Percentiles rank a stretch among this genome's conserved stretches.
phyloP scores from a whole-genome alignment of 2,329 filamentous ascomycete genomes.

The Davidsoniella virescens region DNA sequence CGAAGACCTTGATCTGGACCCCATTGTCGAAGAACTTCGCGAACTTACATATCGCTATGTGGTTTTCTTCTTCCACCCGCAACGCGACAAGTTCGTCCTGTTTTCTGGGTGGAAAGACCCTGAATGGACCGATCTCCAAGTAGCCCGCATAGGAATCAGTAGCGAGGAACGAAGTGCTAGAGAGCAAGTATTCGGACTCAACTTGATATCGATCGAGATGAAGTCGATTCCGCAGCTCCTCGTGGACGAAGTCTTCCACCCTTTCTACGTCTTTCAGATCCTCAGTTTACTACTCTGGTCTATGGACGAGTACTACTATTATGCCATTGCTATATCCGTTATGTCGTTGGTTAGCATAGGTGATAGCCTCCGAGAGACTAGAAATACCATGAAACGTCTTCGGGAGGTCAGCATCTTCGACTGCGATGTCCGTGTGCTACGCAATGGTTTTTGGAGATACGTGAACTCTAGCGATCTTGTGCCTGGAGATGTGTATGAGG shows the following conservation, averaged over 20 bases:
- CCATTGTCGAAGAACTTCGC: conserved; percentile 56
- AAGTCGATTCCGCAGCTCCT: conserved; percentile 72
- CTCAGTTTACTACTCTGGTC: conserved; percentile 92
- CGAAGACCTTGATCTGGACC: conserved; percentile 57
- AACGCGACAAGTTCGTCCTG: conserved; percentile 75
- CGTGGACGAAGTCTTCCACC: conserved; percentile 56
- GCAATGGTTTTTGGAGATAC: conserved; percentile 90
- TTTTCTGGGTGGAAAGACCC: conserved; percentile 91
- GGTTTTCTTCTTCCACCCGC: conserved; percentile 76
- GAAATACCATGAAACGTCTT: conserved; percentile 73
- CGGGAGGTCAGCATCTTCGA: conserved; percentile 88
- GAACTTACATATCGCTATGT: conserved; percentile 88
- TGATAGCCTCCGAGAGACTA: conserved; percentile 79
- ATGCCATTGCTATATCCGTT: conserved; percentile 82
- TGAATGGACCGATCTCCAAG: conserved; percentile 61
- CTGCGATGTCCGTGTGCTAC: conserved; percentile 82
- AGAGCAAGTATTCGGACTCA: conserved; percentile 74
- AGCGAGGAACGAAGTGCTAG: conserved; percentile 74
- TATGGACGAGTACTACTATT: conserved; percentile 93
- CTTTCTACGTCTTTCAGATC: conserved; percentile 96
- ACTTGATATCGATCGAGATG: conserved; percentile 83
- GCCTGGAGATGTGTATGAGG: conserved; percentile 89
- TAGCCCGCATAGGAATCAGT: conserved; percentile 65
- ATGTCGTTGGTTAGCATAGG: conserved; percentile 89
- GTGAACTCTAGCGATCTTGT: conserved; percentile 77